Conservation (phyloP, 2,329 filamentous ascomycete species). For the Alternaria metachromatica region DNA sequence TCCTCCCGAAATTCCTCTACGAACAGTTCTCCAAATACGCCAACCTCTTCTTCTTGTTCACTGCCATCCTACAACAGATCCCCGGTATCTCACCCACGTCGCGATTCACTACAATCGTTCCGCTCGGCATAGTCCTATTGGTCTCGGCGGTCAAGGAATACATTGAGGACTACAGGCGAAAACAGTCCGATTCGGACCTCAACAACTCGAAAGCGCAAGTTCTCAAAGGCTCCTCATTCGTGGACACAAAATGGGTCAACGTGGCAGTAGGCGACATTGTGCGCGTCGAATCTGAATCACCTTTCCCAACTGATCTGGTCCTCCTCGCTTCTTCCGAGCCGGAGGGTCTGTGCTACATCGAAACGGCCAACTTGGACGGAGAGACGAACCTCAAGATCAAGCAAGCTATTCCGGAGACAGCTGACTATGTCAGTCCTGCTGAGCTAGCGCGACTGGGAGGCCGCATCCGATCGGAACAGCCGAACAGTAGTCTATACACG, state of each 20-base stretch:
- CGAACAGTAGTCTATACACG: slow-evolving; percentile 97
- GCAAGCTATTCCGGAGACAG: slow-evolving; percentile 92
- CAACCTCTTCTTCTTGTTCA: slow-evolving; percentile 99
- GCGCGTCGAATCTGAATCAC: slow-evolving; percentile 90
- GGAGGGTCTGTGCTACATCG: slow-evolving; percentile 97
- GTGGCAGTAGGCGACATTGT: slow-evolving; percentile 92
- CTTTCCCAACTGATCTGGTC: slow-evolving; percentile 93
- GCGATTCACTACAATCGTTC: slow-evolving; percentile 92
- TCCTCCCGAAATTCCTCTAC: slow-evolving; percentile 94
- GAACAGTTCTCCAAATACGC: slow-evolving; percentile 99
- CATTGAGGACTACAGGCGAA: slow-evolving; percentile 90
- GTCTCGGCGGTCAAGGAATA: slow-evolving; percentile 97
- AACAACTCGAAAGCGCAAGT: slow-evolving; percentile 88
- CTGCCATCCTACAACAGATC: slow-evolving; percentile 91
- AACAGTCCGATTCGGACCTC: slow-evolving; percentile 81
- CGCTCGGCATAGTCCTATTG: slow-evolving; percentile 84
- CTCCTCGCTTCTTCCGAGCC: slow-evolving; percentile 94
- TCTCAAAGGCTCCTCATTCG: slow-evolving; percentile 81
- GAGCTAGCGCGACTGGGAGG: slow-evolving; percentile 88
- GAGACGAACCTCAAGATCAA: slow-evolving; percentile 99
- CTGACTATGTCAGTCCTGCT: slow-evolving; percentile 81
- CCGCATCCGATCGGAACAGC: slow-evolving; percentile 90
- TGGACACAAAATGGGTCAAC: slow-evolving; percentile 91
- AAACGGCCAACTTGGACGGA: slow-evolving; percentile 96
- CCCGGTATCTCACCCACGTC: slow-evolving; percentile 95